A percentile compares a stretch with the other conserved stretches of the same genome.
These are phyloP conservation scores for Teunomyces aglyptinius DNA, from an alignment of 805 yeast genomes.

Conservation along the genomic window DNA sequence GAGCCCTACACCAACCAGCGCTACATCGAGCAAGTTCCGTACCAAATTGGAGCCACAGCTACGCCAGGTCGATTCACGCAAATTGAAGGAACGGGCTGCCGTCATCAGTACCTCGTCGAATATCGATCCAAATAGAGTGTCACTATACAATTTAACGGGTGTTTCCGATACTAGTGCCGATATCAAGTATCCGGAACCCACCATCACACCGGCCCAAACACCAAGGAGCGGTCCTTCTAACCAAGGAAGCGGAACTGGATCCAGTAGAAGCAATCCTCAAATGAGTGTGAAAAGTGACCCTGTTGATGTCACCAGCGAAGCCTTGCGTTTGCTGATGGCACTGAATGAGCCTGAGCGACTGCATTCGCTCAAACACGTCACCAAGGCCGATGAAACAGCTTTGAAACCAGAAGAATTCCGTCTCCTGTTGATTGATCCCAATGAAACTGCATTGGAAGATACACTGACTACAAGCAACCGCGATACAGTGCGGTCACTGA, in stretches of 20 bases:
- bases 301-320: not conserved
- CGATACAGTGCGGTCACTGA: conserved; percentile 16
- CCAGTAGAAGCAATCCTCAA: conserved; percentile 1
- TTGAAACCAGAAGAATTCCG: conserved; percentile 4
- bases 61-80: conserved; percentile 6
- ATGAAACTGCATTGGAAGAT: conserved; percentile 8
- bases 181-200: conserved; percentile 22
- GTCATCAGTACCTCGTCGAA: conserved; percentile 18
- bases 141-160: conserved; percentile 15
- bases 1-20: conserved; percentile 6
- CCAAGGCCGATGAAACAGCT: conserved; percentile 5
- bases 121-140: conserved; percentile 15
- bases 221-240: conserved; percentile 7
- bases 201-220: conserved; percentile 13
- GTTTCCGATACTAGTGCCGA: conserved; percentile 12
- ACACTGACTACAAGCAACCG: conserved; percentile 3
- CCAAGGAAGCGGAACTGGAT: conserved; percentile 2
- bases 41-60: conserved; percentile 12
- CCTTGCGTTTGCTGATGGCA: conserved; percentile 1
- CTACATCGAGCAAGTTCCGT: conserved; percentile 10
- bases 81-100: conserved; percentile 9
- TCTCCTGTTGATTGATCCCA: conserved; percentile 5
- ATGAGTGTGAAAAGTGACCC: conserved; percentile 5
- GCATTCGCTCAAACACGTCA: not conserved
- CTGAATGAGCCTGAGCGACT: not conserved